Evolutionary conservation across 768 basidiomycete genomes (phyloP), one percentile per base, ranked within the genome.

Genomic region (Serendipita sp.): DNA sequence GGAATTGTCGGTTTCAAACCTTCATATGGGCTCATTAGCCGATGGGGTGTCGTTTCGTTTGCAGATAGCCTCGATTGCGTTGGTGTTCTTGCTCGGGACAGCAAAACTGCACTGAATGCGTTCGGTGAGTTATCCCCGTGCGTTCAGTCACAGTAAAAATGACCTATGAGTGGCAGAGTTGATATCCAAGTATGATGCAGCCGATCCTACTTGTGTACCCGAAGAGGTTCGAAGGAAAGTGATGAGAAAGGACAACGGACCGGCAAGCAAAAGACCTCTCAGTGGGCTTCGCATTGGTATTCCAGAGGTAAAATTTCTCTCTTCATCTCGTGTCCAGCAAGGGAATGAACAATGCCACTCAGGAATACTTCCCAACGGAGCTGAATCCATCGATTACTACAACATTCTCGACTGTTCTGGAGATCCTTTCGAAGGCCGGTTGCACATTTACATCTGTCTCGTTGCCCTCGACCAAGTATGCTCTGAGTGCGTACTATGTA

Each of bases 61-160:
- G 95, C 95, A 0, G 93, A 96, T 68, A 94, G 91, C 65, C 74
- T 99, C 13, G 96, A 99, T 68, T 94, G 90, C 66, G 92, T 99
- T 0, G 95, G 95, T 0, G 74, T 98, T 3, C 71, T 99, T 51
- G 84, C 82, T 0, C 74, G 71, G 44, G 75, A 79, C 17, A 78
- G 45, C 45, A n/a, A 48, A 28, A 48, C n/a, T 20, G 20, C 26
- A 20, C 9, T 20, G 20, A 48, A 20, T 20, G 45, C 45, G 26
- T 48, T 48, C 45, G 45, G 45, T 48, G 72, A 26, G 65, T 68
- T 0, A 63, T 77, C 7, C 72, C 75, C 0, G 56, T 53, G 3
- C 42, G 14, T 44, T 30, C 62, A 60, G n/a, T 13, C 22, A 2
- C 51, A 14, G 14, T 65, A 26, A 60, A 30, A 43, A 58, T 64